These are phyloP conservation scores for Russula brevipes DNA, from an alignment of 768 basidiomycete species.

Conservation along the genomic window DNA sequence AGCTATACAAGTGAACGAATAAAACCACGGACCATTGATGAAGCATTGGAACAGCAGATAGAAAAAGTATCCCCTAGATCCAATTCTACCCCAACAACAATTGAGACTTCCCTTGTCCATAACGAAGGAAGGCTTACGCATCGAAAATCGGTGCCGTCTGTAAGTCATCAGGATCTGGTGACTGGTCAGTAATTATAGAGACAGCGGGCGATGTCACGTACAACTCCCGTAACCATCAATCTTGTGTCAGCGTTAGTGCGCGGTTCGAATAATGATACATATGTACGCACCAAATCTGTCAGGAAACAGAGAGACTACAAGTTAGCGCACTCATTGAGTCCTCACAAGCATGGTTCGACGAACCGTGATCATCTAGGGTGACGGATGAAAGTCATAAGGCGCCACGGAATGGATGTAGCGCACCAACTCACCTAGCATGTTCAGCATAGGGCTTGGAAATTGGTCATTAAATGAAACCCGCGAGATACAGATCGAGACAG, in stretches of 20 bases:
- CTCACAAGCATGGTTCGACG: slow-evolving; percentile 28
- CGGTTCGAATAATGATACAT: neutral
- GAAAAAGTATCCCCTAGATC: slow-evolving; percentile 82
- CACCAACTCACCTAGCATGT: slow-evolving; percentile 63
- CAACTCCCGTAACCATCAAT: slow-evolving; percentile 84
- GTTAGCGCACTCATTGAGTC: neutral
- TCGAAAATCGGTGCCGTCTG: slow-evolving; percentile 69
- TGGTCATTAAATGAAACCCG: neutral
- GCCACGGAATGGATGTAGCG: neutral
- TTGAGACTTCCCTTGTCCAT: neutral
- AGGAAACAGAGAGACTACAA: neutral
- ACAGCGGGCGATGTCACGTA: slow-evolving; percentile 36
- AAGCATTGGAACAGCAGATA: slow-evolving; percentile 94
- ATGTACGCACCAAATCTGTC: slow-evolving; percentile 6
- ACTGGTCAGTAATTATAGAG: slow-evolving; percentile 12
- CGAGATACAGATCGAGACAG: neutral
- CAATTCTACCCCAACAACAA: slow-evolving; percentile 49
- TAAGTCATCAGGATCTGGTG: slow-evolving; percentile 72
- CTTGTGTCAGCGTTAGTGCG: slow-evolving; percentile 31
- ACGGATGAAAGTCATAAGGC: slow-evolving; percentile 6
- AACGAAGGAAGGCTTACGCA: slow-evolving; percentile 41
- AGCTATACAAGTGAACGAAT: slow-evolving; percentile 7
- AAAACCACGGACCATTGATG: slow-evolving; percentile 53
- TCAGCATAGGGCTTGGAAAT: slow-evolving; percentile 67
- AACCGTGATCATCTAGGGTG: slow-evolving; percentile 73